These are phyloP conservation scores for Microstegium vimineum DNA, from an alignment of 176 grass and related monocot species.

Conservation along the genomic window DNA sequence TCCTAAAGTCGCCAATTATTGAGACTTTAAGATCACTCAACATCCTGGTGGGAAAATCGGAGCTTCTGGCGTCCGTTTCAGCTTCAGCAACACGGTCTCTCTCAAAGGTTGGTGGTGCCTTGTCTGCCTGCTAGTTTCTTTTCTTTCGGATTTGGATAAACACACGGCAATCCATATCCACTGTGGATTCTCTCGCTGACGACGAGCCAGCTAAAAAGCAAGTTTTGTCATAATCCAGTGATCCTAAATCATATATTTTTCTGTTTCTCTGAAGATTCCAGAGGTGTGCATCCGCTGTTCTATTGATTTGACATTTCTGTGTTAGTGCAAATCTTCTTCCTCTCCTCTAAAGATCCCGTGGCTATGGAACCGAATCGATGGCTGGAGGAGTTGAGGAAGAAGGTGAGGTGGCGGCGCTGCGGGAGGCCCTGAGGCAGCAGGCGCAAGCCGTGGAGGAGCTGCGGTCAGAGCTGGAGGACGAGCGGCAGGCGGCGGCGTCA, in stretches of 20 bases:
- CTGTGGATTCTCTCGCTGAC: background rate
- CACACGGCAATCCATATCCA: background rate
- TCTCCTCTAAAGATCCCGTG: background rate
- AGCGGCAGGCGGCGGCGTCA: constrained; percentile 64
- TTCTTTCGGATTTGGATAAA: constrained; percentile 11
- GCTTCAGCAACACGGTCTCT: constrained; percentile 7
- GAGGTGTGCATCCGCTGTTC: background rate
- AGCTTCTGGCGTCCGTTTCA: background rate
- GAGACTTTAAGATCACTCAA: background rate
- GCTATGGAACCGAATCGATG: constrained; percentile 16
- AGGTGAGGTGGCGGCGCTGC: constrained; percentile 56
- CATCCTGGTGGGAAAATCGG: background rate
- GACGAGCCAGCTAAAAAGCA: background rate
- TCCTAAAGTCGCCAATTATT: constrained; percentile 22
- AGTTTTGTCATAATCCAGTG: background rate
- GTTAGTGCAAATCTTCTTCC: background rate
- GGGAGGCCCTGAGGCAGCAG: constrained; percentile 55
- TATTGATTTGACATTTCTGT: background rate
- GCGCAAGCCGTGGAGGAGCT: constrained; percentile 47
- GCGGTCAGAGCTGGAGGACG: constrained; percentile 66
- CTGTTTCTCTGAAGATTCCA: background rate
- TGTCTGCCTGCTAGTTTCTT: background rate
- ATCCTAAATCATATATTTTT: background rate
- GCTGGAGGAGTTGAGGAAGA: constrained; percentile 28
- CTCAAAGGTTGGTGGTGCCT: constrained; percentile 23